Evolutionary conservation across 768 basidiomycete genomes (phyloP), one percentile per base, ranked within the genome.

Genomic region (Psilocybe subaeruginosa): DNA sequence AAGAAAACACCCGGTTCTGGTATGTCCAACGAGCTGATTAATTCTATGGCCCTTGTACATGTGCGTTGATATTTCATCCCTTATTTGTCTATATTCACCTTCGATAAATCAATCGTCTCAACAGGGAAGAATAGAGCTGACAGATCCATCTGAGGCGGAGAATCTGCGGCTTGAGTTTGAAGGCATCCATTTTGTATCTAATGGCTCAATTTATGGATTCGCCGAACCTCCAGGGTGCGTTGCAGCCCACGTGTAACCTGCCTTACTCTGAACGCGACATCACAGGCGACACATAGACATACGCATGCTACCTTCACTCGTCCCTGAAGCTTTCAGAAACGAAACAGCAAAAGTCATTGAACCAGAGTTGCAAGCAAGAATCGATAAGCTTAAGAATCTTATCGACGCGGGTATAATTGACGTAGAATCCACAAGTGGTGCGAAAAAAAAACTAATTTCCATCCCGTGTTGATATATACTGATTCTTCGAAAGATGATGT

Each of bases 151-250:
- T n/a, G 81, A 72, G 3, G 72, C 77, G 0, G 86, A 86, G 49
- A 87, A 90, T 51, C 71, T 92, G 46, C 79, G 83, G 35, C 74
- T 93, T 1, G 89, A 93, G 61, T 87, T 94, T 63, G 88, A 90
- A 69, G 92, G 90, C 0, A 78, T 93, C 23, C 92, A 93, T 72
- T 88, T 92, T 69, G 66, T 90, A 9, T 71, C 80, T 27, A 89
- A 90, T 58, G 92, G 92, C 0, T 82, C 90, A 0, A 82, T 95
- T n/a, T 91, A 87, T 67, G 92, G 90, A 1, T 80, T 91, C 53
- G 90, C 88, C 16, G 82, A 85, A 64, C 82, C 87, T 3, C 68
- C 71, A 16, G 87, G 86, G 92, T 92, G 63, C 64, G 80, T 66
- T 30, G 31, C 23, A 53, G 61, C 41, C 12, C 52, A 39, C 47